These are phyloP conservation scores for Pseudogymnoascus pannorum DNA, from an alignment of 2,329 filamentous ascomycete species.

Conservation along the genomic window DNA sequence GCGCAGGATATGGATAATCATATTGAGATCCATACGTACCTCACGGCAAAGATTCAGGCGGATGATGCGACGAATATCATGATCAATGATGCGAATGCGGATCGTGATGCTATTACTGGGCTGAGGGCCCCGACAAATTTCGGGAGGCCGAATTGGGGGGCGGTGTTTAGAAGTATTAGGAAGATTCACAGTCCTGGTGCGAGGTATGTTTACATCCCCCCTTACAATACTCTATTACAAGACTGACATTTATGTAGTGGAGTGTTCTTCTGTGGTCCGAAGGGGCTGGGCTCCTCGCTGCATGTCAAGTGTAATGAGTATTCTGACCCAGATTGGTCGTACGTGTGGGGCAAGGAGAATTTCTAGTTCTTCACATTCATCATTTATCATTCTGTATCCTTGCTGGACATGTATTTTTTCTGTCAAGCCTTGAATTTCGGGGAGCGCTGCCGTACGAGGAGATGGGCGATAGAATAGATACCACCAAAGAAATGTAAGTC, in stretches of 20 bases:
- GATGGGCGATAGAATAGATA: not conserved
- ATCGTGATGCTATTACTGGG: constrained; percentile 78
- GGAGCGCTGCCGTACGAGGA: not conserved
- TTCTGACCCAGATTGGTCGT: constrained; percentile 66
- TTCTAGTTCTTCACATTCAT: constrained; percentile 31
- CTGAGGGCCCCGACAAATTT: constrained; percentile 78
- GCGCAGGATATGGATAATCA: constrained; percentile 75
- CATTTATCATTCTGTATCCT: not conserved
- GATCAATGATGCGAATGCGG: constrained; percentile 82
- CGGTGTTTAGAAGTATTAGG: constrained; percentile 77
- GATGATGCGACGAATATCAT: constrained; percentile 87
- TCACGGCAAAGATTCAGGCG: constrained; percentile 79
- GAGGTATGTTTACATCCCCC: constrained; percentile 78
- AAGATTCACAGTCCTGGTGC: constrained; percentile 69
- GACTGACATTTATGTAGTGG: constrained; percentile 54
- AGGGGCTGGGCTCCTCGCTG: constrained; percentile 66
- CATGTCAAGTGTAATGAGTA: constrained; percentile 86
- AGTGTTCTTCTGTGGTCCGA: constrained; percentile 82
- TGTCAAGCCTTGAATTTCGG: not conserved
- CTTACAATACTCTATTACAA: constrained; percentile 71
- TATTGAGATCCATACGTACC: constrained; percentile 85
- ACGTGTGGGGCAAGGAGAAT: constrained; percentile 42
- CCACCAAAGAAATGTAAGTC: not conserved
- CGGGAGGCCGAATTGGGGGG: constrained; percentile 82
- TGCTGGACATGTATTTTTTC: not conserved